A percentile compares a stretch with the other conserved stretches of the same genome.
Evolutionary conservation across 768 basidiomycete species (phyloP).

Genomic region (Amanita subjunquillea): DNA sequence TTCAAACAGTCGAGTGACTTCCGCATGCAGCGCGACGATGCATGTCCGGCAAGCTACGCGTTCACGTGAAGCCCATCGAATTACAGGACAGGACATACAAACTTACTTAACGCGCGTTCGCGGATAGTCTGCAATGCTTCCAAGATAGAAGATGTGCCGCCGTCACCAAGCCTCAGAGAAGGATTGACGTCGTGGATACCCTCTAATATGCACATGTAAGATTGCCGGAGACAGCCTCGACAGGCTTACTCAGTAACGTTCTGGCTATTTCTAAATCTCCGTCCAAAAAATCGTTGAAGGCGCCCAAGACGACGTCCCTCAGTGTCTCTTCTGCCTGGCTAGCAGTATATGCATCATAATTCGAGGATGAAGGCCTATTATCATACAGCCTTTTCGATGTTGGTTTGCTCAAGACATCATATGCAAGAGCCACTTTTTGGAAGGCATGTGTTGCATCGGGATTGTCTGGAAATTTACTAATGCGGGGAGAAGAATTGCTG

Average conservation of each 20-base stretch:
- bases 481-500: slow-evolving; percentile 4
- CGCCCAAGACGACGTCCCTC: slow-evolving; percentile 57
- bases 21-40: slow-evolving; percentile 59
- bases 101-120: slow-evolving; percentile 63
- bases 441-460: slow-evolving; percentile 76
- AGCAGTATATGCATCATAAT: slow-evolving; percentile 44
- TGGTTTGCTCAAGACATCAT: slow-evolving; percentile 70
- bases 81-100: background rate
- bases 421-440: slow-evolving; percentile 79
- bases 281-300: slow-evolving; percentile 75
- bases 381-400: slow-evolving; percentile 63
- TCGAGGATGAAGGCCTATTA: slow-evolving; percentile 31
- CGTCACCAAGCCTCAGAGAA: slow-evolving; percentile 65
- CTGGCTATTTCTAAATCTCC: slow-evolving; percentile 84
- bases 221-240: background rate
- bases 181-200: slow-evolving; percentile 77
- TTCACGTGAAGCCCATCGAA: background rate
- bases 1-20: slow-evolving; percentile 72
- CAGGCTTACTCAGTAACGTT: slow-evolving; percentile 55
- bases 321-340: slow-evolving; percentile 73
- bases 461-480: slow-evolving; percentile 72
- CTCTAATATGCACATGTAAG: slow-evolving; percentile 25
- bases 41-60: slow-evolving; percentile 66
- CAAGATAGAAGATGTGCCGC: slow-evolving; percentile 70
- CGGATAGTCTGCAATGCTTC: slow-evolving; percentile 59